Conservation (phyloP, 129 eudicot genomes). For the Ambrosia artemisiifolia region DNA sequence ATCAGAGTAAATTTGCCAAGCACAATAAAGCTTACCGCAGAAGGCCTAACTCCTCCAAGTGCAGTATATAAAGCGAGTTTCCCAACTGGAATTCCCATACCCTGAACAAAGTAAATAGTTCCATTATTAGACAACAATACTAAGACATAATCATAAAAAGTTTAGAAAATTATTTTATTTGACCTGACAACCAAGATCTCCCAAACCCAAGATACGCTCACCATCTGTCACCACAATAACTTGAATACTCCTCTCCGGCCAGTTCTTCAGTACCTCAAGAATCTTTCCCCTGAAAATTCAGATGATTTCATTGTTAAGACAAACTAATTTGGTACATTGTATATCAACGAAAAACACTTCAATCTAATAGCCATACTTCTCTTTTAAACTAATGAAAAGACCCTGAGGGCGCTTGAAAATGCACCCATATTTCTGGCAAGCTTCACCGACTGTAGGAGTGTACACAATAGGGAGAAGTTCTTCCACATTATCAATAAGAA, state of each 20-base stretch:
- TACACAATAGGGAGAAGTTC: conserved; percentile 89
- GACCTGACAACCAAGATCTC: conserved; percentile 97
- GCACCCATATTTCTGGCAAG: conserved; percentile 92
- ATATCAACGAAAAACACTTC: background rate
- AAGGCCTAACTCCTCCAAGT: conserved; percentile 93
- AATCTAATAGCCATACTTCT: conserved; percentile 52
- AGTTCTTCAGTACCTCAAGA: conserved; percentile 85
- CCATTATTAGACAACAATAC: background rate
- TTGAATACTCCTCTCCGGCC: conserved; percentile 86
- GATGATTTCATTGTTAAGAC: conserved; percentile 2
- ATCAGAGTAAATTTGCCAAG: no score
- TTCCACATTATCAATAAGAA: conserved; percentile 64
- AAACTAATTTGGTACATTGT: background rate
- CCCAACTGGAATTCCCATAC: conserved; percentile 97
- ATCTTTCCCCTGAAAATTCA: conserved; percentile 72
- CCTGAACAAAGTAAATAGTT: conserved; percentile 39
- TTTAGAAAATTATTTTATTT: background rate
- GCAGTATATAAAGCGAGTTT: conserved; percentile 81
- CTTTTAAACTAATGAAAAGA: conserved; percentile 82
- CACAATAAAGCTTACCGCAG: conserved; percentile 57
- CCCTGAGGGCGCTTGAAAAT: conserved; percentile 93
- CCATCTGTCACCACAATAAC: conserved; percentile 96
- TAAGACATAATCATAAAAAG: background rate
- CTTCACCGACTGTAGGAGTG: conserved; percentile 97
- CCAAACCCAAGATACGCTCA: conserved; percentile 89